Base-by-base conservation (phyloP, 495 filamentous ascomycete species). In the Apiosordaria backusii region DNA sequence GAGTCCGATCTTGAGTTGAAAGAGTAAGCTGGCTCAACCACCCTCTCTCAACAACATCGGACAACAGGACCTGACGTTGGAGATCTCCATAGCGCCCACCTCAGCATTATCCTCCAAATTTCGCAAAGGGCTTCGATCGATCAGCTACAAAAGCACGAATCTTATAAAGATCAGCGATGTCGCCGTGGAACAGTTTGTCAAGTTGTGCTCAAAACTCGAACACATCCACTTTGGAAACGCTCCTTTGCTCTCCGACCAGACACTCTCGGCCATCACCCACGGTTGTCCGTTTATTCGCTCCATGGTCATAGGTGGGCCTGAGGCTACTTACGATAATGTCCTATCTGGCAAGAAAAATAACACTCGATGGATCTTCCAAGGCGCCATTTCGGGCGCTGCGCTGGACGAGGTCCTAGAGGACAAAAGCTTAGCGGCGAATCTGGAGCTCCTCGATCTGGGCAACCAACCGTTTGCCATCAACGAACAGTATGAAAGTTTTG, bases 401-500 rank as follows among this genome's bases (percentile, higher is more conserved):
- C 35, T 45, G 15, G 35, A 45, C 15, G 35, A 45, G 35, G 9
- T 45, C 2, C 35, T 13, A 13, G 9, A 45, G 9, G 35, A 45
- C 35, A 45, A 45, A 13, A 45, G 35, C 35, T 45, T 45, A 13
- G 35, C 35, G 35, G 4, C 9, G 4, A 45, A 45, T 22, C 60
- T 60, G 53, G 54, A 57, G 50, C 40, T 69, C 60, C 65, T 68
- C 9, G 21, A 45, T 45, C 35, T 45, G 35, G 9, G 35, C 35
- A 45, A 45, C 35, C 35, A 45, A 45, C 35, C 35, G 4, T 45
- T 45, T 13, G 35, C 10, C 6, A 45, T 45, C 15, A 13, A 9
- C 35, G 35, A 45, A 45, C 2, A 13, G 35, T 13, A 45, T 10
- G 4, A 7, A 13, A 13, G 9, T 13, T 45, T 13, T 45, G 35